Conservation (phyloP, 139 green algal genomes). For the Chlorella sp. region DNA sequence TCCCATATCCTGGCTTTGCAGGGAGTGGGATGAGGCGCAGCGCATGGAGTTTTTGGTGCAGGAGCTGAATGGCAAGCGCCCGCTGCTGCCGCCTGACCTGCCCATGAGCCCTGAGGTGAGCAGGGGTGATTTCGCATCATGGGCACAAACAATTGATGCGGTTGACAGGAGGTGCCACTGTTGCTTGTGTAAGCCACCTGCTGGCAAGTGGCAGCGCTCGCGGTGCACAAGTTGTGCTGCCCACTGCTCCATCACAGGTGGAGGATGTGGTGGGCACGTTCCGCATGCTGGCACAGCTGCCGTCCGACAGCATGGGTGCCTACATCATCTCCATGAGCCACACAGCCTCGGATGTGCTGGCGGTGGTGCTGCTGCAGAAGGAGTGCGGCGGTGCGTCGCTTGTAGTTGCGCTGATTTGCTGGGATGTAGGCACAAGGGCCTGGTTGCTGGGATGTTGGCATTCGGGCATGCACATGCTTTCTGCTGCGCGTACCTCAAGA, state of each 20-base stretch:
- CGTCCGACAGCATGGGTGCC: conserved; percentile 79
- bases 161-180: too few species aligned
- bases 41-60: conserved; percentile 81
- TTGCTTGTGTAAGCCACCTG: too few species aligned
- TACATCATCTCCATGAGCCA: conserved; percentile 98
- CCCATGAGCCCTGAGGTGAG: conserved; percentile 78
- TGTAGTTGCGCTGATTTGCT: too few species aligned
- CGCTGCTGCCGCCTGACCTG: conserved; percentile 88
- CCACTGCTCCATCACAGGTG: conserved; percentile 30
- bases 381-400: conserved; percentile 42
- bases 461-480: too few species aligned
- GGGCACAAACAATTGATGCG: neutral
- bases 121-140: too few species aligned
- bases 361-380: conserved; percentile 95
- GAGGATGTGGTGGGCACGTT: conserved; percentile 92
- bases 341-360: conserved; percentile 90
- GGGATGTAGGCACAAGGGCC: too few species aligned
- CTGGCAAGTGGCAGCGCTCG: too few species aligned
- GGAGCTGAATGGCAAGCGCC: conserved; percentile 85
- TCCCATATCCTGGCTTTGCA: neutral
- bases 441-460: neutral
- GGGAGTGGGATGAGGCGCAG: conserved; percentile 90
- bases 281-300: conserved; percentile 64
- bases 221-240: too few species aligned
- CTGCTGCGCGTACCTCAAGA: too few species aligned